Percentiles rank a stretch among this genome's conserved stretches.
Evolutionary conservation across 2,329 filamentous ascomycete genomes (phyloP).

Genomic region (Nemania sp.): DNA sequence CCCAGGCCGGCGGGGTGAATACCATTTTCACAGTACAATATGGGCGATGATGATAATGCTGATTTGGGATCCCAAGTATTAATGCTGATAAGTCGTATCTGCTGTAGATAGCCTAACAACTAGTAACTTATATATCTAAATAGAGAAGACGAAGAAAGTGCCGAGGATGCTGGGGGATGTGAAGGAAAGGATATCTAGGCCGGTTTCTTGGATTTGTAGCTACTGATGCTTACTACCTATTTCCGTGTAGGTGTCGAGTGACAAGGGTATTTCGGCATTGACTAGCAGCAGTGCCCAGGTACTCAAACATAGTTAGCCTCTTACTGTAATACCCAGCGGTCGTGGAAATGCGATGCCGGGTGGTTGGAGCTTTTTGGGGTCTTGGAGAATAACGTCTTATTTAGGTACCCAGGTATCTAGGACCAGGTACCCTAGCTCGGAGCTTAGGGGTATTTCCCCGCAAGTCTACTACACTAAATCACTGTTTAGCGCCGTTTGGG

Average conservation of each 20-base stretch:
- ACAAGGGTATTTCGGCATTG: no score
- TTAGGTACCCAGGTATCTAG: neutral
- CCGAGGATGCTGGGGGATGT: neutral
- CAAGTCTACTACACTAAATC: slow-evolving; percentile 8
- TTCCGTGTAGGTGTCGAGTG: no score
- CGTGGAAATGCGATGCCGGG: slow-evolving; percentile 23
- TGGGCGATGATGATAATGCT: neutral
- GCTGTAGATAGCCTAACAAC: no score
- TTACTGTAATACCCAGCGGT: no score
- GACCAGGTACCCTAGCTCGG: neutral
- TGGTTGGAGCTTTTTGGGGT: slow-evolving; percentile 3
- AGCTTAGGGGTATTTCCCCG: slow-evolving; percentile 8
- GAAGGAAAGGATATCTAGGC: neutral
- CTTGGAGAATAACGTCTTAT: no score
- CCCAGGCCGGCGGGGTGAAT: slow-evolving; percentile 49
- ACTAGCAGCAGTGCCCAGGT: no score
- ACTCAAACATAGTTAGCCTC: no score
- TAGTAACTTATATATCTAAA: no score
- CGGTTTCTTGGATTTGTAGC: no score
- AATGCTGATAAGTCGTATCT: neutral
- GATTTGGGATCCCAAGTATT: neutral
- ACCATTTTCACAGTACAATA: slow-evolving; percentile 43
- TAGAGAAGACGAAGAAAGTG: neutral
- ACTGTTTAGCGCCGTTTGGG: no score
- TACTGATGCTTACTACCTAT: no score